These are phyloP conservation scores for Eucalyptus regnans DNA, from an alignment of 345 rosid genomes.

Conservation along the genomic window DNA sequence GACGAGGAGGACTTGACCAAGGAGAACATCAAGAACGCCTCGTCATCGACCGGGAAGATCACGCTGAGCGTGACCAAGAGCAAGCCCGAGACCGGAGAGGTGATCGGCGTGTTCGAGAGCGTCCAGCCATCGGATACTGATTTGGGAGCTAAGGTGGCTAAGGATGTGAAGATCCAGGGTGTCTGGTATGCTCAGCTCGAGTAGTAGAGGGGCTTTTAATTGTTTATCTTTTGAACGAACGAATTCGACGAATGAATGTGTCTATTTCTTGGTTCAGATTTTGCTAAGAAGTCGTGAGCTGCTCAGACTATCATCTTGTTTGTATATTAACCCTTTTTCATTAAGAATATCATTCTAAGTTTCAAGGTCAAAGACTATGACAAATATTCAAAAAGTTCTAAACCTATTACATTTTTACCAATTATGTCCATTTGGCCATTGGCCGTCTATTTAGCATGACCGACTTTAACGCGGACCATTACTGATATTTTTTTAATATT, in stretches of 20 bases:
- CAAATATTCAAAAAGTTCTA: background rate
- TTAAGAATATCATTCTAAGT: background rate
- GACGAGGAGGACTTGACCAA: constrained; percentile 83
- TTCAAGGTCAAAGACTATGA: background rate
- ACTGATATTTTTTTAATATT: too few species aligned
- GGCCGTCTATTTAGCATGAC: too few species aligned
- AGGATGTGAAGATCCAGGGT: constrained; percentile 95
- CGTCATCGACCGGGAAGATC: constrained; percentile 76
- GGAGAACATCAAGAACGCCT: constrained; percentile 66
- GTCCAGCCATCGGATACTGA: constrained; percentile 98
- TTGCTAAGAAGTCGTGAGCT: constrained; percentile 7
- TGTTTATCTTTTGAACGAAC: background rate
- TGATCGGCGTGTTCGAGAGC: constrained; percentile 95
- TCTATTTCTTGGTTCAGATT: constrained; percentile 13
- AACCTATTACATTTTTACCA: too few species aligned
- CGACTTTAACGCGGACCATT: too few species aligned
- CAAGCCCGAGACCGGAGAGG: constrained; percentile 88
- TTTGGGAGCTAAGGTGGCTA: constrained; percentile 88
- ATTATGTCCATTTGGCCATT: background rate
- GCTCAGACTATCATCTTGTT: background rate
- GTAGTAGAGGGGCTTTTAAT: constrained; percentile 10
- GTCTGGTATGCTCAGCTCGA: constrained; percentile 98
- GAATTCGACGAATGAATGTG: background rate
- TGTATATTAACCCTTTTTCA: background rate
- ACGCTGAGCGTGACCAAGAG: constrained; percentile 67